phyloP scores from a whole-genome alignment of 2,329 filamentous ascomycete genomes.

The Coniochaeta ligniaria region DNA sequence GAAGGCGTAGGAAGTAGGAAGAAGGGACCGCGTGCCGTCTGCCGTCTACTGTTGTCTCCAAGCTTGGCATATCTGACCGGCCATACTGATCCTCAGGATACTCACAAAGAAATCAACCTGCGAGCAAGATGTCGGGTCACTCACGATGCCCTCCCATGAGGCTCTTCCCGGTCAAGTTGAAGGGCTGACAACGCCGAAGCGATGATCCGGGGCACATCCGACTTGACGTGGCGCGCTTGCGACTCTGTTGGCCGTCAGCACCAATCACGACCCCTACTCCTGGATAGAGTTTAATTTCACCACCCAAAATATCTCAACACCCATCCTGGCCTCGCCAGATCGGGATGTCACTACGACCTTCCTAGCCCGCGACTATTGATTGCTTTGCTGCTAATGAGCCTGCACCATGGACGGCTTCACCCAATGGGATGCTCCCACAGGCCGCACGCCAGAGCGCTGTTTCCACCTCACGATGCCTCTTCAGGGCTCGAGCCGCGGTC shows the following conservation, averaged over 20 bases:
- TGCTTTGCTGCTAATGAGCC: not conserved
- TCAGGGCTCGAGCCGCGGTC: not conserved
- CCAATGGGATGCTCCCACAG: not conserved
- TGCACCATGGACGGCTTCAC: not conserved
- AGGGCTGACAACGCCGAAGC: not conserved
- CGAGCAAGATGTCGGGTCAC: not conserved
- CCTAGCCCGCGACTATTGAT: not conserved
- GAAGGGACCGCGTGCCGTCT: no score
- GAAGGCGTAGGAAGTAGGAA: no score
- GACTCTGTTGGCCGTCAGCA: not conserved
- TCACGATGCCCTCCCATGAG: not conserved
- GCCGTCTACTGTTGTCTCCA: not conserved
- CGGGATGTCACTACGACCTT: not conserved
- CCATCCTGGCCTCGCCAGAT: not conserved
- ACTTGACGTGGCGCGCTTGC: not conserved
- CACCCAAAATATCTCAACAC: not conserved
- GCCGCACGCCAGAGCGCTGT: not conserved
- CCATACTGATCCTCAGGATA: not conserved
- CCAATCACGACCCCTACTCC: not conserved
- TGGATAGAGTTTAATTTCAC: not conserved
- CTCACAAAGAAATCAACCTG: not conserved
- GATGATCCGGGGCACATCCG: not conserved
- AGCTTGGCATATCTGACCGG: no score
- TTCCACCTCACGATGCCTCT: constrained; percentile 1
- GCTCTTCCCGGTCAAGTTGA: not conserved